phyloP scores from a whole-genome alignment of 2,329 filamentous ascomycete species.

The Talaromyces sp. region DNA sequence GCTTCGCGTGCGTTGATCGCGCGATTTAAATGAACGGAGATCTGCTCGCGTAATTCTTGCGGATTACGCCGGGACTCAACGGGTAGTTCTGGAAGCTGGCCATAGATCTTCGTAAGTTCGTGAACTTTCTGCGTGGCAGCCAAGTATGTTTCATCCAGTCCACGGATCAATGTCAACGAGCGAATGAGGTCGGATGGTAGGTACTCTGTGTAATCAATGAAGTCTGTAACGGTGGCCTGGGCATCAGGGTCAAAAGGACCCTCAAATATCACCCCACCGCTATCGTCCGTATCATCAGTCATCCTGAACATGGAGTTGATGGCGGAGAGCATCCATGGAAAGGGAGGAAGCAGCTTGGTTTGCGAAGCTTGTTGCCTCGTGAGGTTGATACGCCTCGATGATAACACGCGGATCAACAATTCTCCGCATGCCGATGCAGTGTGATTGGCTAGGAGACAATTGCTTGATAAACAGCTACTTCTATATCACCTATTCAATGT shows the following conservation, averaged over 20 bases:
- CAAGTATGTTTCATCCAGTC: constrained; percentile 46
- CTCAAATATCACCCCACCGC: constrained; percentile 44
- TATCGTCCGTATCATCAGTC: constrained; percentile 42
- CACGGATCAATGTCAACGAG: constrained; percentile 59
- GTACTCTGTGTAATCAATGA: constrained; percentile 67
- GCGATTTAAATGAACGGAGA: constrained; percentile 54
- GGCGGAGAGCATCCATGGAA: neutral
- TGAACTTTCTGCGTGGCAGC: constrained; percentile 41
- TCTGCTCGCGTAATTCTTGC: constrained; percentile 51
- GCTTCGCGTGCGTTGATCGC: constrained; percentile 56
- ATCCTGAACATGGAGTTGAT: constrained; percentile 25
- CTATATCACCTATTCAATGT: neutral
- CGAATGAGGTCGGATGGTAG: constrained; percentile 63
- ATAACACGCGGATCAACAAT: constrained; percentile 30
- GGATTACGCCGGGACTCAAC: constrained; percentile 51
- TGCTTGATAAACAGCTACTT: neutral
- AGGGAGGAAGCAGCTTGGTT: neutral
- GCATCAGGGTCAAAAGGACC: constrained; percentile 60
- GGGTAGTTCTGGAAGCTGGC: constrained; percentile 51
- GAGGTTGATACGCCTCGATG: constrained; percentile 6
- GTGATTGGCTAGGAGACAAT: neutral
- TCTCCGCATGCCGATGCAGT: constrained; percentile 23
- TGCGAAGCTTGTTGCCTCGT: neutral
- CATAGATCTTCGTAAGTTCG: constrained; percentile 43
- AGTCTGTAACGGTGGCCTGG: constrained; percentile 64